Evolutionary conservation across 108 stramenopile species (phyloP).

Genomic region (Epithemia pelagica): DNA sequence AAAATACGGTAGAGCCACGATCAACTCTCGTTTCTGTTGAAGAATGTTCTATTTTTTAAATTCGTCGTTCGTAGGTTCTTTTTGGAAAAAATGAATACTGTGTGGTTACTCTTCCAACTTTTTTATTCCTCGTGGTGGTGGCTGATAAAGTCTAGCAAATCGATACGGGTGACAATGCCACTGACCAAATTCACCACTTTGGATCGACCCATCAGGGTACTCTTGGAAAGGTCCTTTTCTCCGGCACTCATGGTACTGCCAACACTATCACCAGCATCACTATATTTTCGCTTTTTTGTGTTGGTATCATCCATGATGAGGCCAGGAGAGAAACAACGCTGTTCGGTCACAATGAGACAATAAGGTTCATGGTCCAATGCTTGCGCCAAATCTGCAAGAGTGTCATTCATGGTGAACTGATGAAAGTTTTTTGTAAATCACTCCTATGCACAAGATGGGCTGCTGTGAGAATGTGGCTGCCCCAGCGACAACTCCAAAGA

Average conservation of each 20-base stretch:
- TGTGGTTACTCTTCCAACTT: too few species aligned
- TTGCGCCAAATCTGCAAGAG: constrained; percentile 67
- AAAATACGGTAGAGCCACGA: too few species aligned
- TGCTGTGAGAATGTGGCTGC: too few species aligned
- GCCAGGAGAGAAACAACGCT: constrained; percentile 58
- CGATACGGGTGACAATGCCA: constrained; percentile 73
- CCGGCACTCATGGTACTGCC: constrained; percentile 9
- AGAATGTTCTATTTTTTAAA: too few species aligned
- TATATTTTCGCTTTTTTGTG: constrained; percentile 25
- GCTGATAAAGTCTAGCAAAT: constrained; percentile 55
- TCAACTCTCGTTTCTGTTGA: too few species aligned
- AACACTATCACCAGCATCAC: constrained; percentile 10
- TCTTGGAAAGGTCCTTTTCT: constrained; percentile 10
- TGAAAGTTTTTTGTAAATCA: constrained; percentile 87
- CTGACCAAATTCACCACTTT: constrained; percentile 49
- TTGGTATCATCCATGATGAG: background rate
- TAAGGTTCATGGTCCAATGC: constrained; percentile 88
- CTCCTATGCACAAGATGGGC: constrained; percentile 13
- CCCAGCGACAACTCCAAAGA: too few species aligned
- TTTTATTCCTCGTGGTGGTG: too few species aligned
- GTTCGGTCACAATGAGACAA: constrained; percentile 81
- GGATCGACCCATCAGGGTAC: constrained; percentile 4
- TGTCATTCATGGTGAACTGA: constrained; percentile 65
- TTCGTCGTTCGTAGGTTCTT: too few species aligned
- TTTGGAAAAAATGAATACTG: too few species aligned